phyloP scores from a whole-genome alignment of 257 asterid genomes.

The Henckelia pumila region DNA sequence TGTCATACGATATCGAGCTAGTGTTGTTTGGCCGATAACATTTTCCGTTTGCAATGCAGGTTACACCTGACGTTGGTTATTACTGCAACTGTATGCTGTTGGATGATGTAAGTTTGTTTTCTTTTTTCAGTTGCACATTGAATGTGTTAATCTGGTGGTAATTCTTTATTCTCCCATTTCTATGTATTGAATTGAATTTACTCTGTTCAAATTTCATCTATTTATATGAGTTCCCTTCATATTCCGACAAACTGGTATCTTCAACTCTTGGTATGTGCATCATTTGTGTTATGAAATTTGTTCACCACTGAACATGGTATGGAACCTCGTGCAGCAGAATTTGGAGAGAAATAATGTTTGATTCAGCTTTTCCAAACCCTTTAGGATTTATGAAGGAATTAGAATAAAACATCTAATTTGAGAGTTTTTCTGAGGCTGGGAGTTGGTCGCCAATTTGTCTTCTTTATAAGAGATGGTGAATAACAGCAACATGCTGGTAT shows the following conservation, averaged over 20 bases:
- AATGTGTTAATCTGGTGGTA: conserved; percentile 3
- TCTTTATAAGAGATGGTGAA: background rate
- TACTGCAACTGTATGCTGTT: conserved; percentile 96
- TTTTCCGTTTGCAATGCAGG: conserved; percentile 45
- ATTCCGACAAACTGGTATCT: background rate
- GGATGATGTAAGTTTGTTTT: conserved; percentile 89
- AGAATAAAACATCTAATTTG: background rate
- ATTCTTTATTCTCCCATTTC: conserved; percentile 4
- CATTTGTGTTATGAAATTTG: background rate
- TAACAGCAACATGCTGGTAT: background rate
- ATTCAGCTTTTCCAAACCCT: background rate
- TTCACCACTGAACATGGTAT: conserved; percentile 10
- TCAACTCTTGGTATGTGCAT: background rate
- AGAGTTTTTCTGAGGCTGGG: background rate
- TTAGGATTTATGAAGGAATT: background rate
- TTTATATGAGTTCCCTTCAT: background rate
- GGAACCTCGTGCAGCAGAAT: conserved; percentile 14
- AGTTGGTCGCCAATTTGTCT: background rate
- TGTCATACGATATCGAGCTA: background rate
- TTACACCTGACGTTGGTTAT: conserved; percentile 85
- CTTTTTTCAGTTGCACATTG: conserved; percentile 12
- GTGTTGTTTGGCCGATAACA: conserved; percentile 15
- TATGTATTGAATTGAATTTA: conserved; percentile 16
- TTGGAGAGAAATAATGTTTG: background rate
- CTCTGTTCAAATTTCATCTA: conserved; percentile 1